A percentile compares a stretch with the other conserved stretches of the same genome.
These are phyloP conservation scores for Beauveria scarabaeidicola DNA, from an alignment of 2,329 filamentous ascomycete species.

Conservation along the genomic window DNA sequence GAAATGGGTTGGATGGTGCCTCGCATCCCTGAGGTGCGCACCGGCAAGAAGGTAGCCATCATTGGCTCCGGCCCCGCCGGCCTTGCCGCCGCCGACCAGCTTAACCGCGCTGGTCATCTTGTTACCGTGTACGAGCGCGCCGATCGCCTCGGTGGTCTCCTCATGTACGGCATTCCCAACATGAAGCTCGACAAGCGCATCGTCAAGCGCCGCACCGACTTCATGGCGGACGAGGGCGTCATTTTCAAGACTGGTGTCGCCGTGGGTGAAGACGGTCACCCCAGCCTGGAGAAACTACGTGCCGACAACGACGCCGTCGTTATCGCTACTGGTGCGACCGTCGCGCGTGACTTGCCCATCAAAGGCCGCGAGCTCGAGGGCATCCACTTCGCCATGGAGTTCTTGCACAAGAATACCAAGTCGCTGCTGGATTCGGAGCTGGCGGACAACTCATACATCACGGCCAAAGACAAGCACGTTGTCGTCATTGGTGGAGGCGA, in stretches of 20 bases:
- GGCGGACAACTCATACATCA: constrained; percentile 77
- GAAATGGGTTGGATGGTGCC: constrained; percentile 98
- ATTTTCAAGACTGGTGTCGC: constrained; percentile 69
- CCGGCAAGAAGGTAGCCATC: constrained; percentile 79
- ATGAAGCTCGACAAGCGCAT: constrained; percentile 99
- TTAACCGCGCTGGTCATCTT: constrained; percentile 82
- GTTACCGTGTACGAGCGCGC: constrained; percentile 91
- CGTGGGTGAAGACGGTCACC: constrained; percentile 62
- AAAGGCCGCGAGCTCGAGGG: constrained; percentile 81
- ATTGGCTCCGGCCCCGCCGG: constrained; percentile 90
- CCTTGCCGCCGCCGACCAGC: constrained; percentile 82
- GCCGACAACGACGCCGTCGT: constrained; percentile 73
- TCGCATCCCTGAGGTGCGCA: constrained; percentile 65
- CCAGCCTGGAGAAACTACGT: constrained; percentile 62
- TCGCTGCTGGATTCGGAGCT: constrained; percentile 89
- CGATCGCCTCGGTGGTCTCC: constrained; percentile 79
- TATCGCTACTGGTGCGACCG: constrained; percentile 86
- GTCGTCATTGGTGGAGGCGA: constrained; percentile 96
- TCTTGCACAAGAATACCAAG: constrained; percentile 96
- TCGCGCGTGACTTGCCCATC: constrained; percentile 86
- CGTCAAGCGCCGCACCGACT: constrained; percentile 89
- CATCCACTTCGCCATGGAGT: constrained; percentile 95
- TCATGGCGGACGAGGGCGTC: constrained; percentile 86
- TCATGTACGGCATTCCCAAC: constrained; percentile 99
- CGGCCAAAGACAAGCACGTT: constrained; percentile 90